phyloP scores from a whole-genome alignment of 164 flowering plant species.

The Vitis labrusca region DNA sequence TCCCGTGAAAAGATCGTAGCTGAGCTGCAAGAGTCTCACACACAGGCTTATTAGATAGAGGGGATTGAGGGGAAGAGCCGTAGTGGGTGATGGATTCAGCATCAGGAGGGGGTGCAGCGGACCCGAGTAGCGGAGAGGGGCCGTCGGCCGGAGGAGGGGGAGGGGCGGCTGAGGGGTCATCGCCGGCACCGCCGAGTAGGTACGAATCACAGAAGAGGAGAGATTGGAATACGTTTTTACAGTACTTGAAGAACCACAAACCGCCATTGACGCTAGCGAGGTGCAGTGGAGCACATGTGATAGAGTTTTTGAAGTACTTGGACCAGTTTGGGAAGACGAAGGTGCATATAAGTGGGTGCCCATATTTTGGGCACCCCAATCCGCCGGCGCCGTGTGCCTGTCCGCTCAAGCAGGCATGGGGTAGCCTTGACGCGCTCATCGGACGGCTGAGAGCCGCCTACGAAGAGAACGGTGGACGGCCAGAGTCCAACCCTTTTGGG shows the following conservation, averaged over 20 bases:
- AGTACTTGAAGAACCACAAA: slow-evolving; percentile 68
- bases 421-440: slow-evolving; percentile 71
- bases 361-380: slow-evolving; percentile 67
- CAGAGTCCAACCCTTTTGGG: slow-evolving; percentile 71
- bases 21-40: too few species aligned
- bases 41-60: background rate
- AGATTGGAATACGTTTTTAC: slow-evolving; percentile 78
- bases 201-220: slow-evolving; percentile 77
- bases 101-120: slow-evolving; percentile 13
- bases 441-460: slow-evolving; percentile 77
- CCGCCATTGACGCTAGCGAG: slow-evolving; percentile 58
- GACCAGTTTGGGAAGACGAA: slow-evolving; percentile 82
- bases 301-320: slow-evolving; percentile 66
- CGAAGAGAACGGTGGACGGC: slow-evolving; percentile 72
- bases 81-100: slow-evolving; percentile 18
- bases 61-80: too few species aligned
- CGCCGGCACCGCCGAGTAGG: slow-evolving; percentile 45
- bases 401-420: slow-evolving; percentile 78
- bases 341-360: slow-evolving; percentile 54
- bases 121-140: slow-evolving; percentile 11
- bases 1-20: too few species aligned
- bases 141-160: slow-evolving; percentile 10
- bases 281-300: slow-evolving; percentile 75
- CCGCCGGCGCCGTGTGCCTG: slow-evolving; percentile 74
- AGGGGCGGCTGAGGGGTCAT: slow-evolving; percentile 8